Base-by-base conservation (phyloP, 331 rosid genomes). In the Malus hybrid region DNA sequence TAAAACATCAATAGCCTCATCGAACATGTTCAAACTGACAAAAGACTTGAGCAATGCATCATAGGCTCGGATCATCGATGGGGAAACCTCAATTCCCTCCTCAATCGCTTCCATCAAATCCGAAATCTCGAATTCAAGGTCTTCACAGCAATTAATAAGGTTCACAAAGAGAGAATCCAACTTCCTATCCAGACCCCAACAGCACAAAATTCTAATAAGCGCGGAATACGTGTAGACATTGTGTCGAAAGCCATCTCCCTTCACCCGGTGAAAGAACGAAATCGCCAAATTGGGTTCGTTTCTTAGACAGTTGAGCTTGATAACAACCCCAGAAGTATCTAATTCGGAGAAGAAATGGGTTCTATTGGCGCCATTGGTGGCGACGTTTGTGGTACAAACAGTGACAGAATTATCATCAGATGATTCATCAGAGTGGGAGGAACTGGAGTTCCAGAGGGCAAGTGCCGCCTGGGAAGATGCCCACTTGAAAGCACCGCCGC, bases 41-140 rank as follows among this genome's bases (percentile, higher is more conserved):
- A 84, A 89, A 69, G 90, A 73, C 74, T 93, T 93, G 46, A 93
- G 84, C 66, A 89, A 84, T 18, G 80, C 84, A 77, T 86, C 73
- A 74, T 79, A 85, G 2, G 89, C 97, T 77, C 79, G 79, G 46
- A 71, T 67, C 65, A 87, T 65, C 5, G 69, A 76, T 33, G 70
- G 73, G 66, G 77, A 60, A 31, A 7, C 62, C 61, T 12, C 76
- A 63, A 73, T 46, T 20, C 76, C 85, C 44, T 73, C 84, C 34
- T 69, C 73, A 44, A 93, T 73, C 6, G 52, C 36, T 27, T 82
- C 82, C 71, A 89, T 76, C 73, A 93, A 69, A 59, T 85, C 82
- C 61, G 69, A 73, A 14, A 86, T 64, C n/a, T 71, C 69, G 76
- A 89, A 80, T 13, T 56, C 71, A 7, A 80, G 67, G 72, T 81